Conservation (phyloP, 306 rosid species). For the Vachellia pachyceras region DNA sequence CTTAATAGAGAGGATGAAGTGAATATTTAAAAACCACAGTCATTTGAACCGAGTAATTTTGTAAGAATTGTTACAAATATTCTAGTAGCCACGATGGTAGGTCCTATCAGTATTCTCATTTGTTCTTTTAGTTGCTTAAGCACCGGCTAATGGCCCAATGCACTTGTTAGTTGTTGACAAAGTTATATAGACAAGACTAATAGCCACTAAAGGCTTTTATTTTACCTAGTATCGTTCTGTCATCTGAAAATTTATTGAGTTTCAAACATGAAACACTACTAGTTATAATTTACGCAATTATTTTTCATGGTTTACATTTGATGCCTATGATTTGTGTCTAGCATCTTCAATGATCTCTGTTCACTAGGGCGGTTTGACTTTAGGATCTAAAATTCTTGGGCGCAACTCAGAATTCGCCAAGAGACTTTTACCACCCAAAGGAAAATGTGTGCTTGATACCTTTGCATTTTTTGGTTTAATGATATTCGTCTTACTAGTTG, state of each 20-base stretch:
- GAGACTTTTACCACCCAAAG: conserved; percentile 58
- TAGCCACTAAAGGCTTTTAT: neutral
- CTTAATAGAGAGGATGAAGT: neutral
- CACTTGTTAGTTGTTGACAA: conserved; percentile 3
- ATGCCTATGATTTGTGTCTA: conserved; percentile 12
- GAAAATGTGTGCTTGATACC: conserved; percentile 55
- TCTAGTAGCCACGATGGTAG: neutral
- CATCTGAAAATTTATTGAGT: neutral
- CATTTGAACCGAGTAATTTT: neutral
- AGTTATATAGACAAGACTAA: neutral
- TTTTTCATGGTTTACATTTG: neutral
- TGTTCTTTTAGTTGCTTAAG: neutral
- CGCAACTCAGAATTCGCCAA: conserved; percentile 40
- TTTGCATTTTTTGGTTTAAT: conserved; percentile 59
- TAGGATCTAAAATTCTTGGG: conserved; percentile 77
- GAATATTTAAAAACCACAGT: neutral
- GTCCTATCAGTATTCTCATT: neutral
- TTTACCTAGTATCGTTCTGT: neutral
- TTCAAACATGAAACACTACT: neutral
- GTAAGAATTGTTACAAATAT: neutral
- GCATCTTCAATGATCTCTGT: conserved; percentile 36
- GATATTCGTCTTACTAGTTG: conserved; percentile 54
- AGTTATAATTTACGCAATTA: neutral
- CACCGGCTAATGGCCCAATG: neutral
- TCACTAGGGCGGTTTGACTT: conserved; percentile 63